phyloP scores from a whole-genome alignment of 1,284 basidiomycete genomes.

The Malassezia equina region DNA sequence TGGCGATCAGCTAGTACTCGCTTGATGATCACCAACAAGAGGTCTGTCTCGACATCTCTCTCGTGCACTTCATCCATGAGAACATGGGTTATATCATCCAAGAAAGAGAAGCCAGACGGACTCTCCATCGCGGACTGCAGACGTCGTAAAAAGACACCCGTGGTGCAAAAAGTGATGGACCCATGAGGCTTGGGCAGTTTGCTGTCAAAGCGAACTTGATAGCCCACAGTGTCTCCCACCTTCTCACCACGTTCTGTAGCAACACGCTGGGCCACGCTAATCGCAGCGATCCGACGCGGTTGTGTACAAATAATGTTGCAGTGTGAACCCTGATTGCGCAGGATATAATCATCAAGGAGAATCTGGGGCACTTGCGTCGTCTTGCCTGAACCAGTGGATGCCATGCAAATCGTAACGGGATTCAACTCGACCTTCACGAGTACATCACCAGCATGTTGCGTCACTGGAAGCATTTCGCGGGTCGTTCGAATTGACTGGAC shows the following conservation, averaged over 20 bases:
- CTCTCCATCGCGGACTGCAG: slow-evolving; percentile 62
- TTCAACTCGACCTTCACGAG: slow-evolving; percentile 61
- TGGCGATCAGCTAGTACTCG: slow-evolving; percentile 65
- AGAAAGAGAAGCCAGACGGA: slow-evolving; percentile 43
- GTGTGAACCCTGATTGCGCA: slow-evolving; percentile 64
- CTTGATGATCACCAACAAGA: slow-evolving; percentile 82
- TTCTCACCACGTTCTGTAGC: slow-evolving; percentile 75
- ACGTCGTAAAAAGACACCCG: slow-evolving; percentile 76
- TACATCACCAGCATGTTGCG: slow-evolving; percentile 35
- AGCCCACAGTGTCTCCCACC: slow-evolving; percentile 68
- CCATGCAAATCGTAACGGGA: slow-evolving; percentile 86
- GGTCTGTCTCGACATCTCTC: slow-evolving; percentile 85
- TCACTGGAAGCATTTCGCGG: slow-evolving; percentile 63
- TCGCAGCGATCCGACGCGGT: slow-evolving; percentile 80
- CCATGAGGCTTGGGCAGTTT: slow-evolving; percentile 72
- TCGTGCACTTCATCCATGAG: slow-evolving; percentile 95
- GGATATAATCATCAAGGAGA: slow-evolving; percentile 74
- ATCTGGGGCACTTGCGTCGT: slow-evolving; percentile 92
- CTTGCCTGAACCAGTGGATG: slow-evolving; percentile 88
- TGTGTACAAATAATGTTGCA: slow-evolving; percentile 93
- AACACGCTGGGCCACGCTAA: slow-evolving; percentile 83
- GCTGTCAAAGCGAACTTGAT: slow-evolving; percentile 83
- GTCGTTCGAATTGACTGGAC: slow-evolving; percentile 61
- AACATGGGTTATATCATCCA: slow-evolving; percentile 81
- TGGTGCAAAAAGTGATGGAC: slow-evolving; percentile 81